Evolutionary conservation across 768 basidiomycete species (phyloP).

Genomic region (Gelatoporia subvermispora): DNA sequence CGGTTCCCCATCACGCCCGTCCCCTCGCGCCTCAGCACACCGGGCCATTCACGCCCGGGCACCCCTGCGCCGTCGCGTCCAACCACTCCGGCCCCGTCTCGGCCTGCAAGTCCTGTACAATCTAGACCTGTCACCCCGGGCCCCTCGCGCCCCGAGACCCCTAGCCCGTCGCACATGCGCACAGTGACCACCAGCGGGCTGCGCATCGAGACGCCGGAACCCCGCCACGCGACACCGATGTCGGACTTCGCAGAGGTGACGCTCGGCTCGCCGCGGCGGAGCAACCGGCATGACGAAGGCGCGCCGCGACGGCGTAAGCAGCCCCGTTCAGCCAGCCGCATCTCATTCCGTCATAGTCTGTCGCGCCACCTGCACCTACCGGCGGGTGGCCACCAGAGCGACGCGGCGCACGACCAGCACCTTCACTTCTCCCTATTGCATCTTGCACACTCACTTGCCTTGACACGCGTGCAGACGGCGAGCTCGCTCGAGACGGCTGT

Average conservation of each 20-base stretch:
- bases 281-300: background rate
- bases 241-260: too few relatives aligned
- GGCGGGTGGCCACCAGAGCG: constrained; percentile 11
- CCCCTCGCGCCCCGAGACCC: constrained; percentile 1
- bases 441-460: constrained; percentile 16
- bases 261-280: too few relatives aligned
- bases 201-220: background rate
- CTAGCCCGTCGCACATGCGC: constrained; percentile 1
- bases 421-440: constrained; percentile 23
- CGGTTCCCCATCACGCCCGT: constrained; percentile 37
- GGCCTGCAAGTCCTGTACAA: constrained; percentile 1
- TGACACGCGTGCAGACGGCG: constrained; percentile 6
- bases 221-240: background rate
- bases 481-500: constrained; percentile 45
- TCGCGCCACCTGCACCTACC: constrained; percentile 12
- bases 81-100: constrained; percentile 23
- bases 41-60: constrained; percentile 29
- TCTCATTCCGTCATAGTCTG: constrained; percentile 14
- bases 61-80: constrained; percentile 35
- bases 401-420: constrained; percentile 15
- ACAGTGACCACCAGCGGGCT: constrained; percentile 2
- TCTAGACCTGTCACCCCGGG: background rate
- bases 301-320: background rate
- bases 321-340: background rate
- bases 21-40: constrained; percentile 35